These are phyloP conservation scores for Potentilla sterilis DNA, from an alignment of 306 rosid genomes.

Conservation along the genomic window DNA sequence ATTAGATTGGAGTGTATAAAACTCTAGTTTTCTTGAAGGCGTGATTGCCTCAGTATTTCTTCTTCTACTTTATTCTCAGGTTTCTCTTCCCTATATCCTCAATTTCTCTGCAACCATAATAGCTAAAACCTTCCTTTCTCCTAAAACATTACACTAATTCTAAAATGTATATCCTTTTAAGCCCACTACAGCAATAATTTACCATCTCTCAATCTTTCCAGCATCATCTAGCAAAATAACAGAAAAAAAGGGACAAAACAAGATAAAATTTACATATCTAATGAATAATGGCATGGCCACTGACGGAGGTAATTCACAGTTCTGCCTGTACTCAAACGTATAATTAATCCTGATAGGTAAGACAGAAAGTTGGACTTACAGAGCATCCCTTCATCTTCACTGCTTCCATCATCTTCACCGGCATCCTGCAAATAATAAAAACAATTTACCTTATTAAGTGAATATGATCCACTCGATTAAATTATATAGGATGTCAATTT, in stretches of 20 bases:
- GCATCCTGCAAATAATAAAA: slow-evolving; percentile 44
- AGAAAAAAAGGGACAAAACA: background rate
- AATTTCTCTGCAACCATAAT: background rate
- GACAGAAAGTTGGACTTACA: slow-evolving; percentile 53
- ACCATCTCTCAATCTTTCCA: background rate
- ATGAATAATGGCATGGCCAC: background rate
- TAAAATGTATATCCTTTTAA: background rate
- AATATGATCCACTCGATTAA: background rate
- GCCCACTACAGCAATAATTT: background rate
- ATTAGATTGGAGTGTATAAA: background rate
- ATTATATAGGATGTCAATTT: slow-evolving; percentile 27
- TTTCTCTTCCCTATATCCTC: background rate
- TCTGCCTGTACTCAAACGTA: slow-evolving; percentile 8
- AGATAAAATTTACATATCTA: background rate
- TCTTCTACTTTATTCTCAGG: background rate
- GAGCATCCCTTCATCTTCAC: slow-evolving; percentile 87
- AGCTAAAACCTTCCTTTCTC: background rate
- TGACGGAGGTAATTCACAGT: background rate
- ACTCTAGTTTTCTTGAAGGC: background rate
- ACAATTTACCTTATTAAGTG: slow-evolving; percentile 23
- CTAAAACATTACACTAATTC: background rate
- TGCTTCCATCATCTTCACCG: slow-evolving; percentile 64
- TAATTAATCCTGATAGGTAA: slow-evolving; percentile 14
- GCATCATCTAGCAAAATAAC: background rate
- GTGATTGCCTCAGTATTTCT: background rate